Evolutionary conservation across 768 basidiomycete species (phyloP).

Genomic region (Sporobolomyces phaffii): DNA sequence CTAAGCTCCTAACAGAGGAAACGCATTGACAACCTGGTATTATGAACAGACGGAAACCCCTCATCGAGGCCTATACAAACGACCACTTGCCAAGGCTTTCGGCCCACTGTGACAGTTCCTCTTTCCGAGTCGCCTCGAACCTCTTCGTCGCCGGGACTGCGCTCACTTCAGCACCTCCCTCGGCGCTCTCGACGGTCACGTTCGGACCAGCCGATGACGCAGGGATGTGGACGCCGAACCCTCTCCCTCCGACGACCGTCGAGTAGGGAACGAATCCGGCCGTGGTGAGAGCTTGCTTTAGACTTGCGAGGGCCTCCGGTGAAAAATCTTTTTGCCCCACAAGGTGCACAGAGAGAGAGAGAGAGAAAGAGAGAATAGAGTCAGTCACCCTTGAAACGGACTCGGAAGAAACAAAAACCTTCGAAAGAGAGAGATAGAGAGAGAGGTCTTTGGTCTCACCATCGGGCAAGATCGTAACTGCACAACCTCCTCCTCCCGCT

Average conservation of each 20-base stretch:
- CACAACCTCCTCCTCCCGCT: slow-evolving; percentile 96
- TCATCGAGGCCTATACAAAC: slow-evolving; percentile 14
- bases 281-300: slow-evolving; percentile 58
- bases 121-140: slow-evolving; percentile 22
- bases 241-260: slow-evolving; percentile 87
- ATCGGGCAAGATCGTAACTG: slow-evolving; percentile 90
- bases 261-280: slow-evolving; percentile 75
- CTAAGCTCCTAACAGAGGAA: no score
- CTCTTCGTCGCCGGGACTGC: slow-evolving; percentile 18
- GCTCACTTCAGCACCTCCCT: slow-evolving; percentile 37
- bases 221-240: slow-evolving; percentile 61
- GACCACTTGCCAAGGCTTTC: slow-evolving; percentile 27
- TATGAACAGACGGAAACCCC: no score
- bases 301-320: slow-evolving; percentile 55
- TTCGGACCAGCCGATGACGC: background rate
- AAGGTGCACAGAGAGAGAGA: no score
- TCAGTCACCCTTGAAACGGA: no score
- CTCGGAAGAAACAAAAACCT: no score
- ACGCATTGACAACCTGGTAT: no score
- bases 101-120: slow-evolving; percentile 35
- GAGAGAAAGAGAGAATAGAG: no score
- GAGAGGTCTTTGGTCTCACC: no score
- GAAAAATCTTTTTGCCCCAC: slow-evolving; percentile 82
- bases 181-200: slow-evolving; percentile 12
- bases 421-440: no score